Conservation (phyloP, 495 filamentous ascomycete species). For the Mycothermus thermophilus region DNA sequence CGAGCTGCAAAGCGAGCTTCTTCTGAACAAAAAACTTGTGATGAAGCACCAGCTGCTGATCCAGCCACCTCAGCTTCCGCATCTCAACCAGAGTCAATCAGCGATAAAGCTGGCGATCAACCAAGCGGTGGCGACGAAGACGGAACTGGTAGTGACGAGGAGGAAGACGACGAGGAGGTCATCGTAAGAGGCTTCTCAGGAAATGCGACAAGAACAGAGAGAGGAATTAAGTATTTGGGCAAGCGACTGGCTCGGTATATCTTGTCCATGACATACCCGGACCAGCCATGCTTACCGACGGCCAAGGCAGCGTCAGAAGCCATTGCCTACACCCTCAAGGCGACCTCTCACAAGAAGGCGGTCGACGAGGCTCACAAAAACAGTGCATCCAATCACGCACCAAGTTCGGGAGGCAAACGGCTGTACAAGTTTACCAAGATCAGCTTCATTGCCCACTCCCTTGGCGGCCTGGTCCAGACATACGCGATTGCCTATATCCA, state of each 20-base stretch:
- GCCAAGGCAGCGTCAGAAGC: conserved; percentile 39
- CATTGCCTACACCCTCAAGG: conserved; percentile 23
- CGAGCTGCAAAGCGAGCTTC: conserved; percentile 17
- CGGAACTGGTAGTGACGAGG: conserved; percentile 23
- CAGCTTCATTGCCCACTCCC: conserved; percentile 86
- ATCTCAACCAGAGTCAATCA: too few relatives aligned
- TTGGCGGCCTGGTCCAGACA: conserved; percentile 82
- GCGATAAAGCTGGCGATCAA: too few relatives aligned
- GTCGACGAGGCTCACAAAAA: conserved; percentile 32
- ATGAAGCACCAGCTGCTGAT: conserved; percentile 28
- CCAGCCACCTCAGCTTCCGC: too few relatives aligned
- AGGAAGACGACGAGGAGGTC: conserved; percentile 69
- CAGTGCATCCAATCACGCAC: conserved; percentile 37
- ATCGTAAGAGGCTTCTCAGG: conserved; percentile 85
- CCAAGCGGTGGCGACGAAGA: conserved; percentile 6
- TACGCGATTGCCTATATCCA: conserved; percentile 97
- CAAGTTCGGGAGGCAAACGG: conserved; percentile 30
- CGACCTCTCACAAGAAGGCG: conserved; percentile 15
- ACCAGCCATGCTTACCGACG: conserved; percentile 67
- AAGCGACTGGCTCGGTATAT: conserved; percentile 90
- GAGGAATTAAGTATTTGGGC: conserved; percentile 90
- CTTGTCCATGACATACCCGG: conserved; percentile 77
- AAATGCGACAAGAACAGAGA: conserved; percentile 81
- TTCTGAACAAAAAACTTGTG: too few relatives aligned
- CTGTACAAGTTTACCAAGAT: conserved; percentile 86